Evolutionary conservation across 345 rosid genomes (phyloP).

Genomic region (Aquilaria malaccensis): DNA sequence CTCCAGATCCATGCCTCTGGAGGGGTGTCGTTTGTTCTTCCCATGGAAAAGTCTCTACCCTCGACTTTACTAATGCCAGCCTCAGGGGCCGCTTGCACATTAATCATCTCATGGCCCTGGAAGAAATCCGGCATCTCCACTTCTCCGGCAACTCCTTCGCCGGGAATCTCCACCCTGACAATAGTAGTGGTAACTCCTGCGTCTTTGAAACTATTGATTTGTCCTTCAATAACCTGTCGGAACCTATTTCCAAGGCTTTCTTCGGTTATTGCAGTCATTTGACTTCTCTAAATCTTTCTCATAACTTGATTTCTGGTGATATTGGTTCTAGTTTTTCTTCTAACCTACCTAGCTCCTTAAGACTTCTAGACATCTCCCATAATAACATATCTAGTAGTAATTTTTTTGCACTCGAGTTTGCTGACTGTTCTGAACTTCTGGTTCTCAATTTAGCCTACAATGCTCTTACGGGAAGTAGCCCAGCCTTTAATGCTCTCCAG

Average conservation of each 20-base stretch:
- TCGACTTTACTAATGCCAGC: slow-evolving; percentile 44
- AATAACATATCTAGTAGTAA: slow-evolving; percentile 54
- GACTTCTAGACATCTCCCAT: slow-evolving; percentile 47
- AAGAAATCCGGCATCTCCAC: slow-evolving; percentile 37
- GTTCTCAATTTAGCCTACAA: slow-evolving; percentile 44
- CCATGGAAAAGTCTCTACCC: slow-evolving; percentile 30
- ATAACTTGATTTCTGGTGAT: slow-evolving; percentile 45
- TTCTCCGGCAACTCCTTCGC: slow-evolving; percentile 51
- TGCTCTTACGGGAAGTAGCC: slow-evolving; percentile 16
- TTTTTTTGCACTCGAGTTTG: slow-evolving; percentile 41
- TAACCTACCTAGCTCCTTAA: slow-evolving; percentile 33
- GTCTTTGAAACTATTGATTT: slow-evolving; percentile 46
- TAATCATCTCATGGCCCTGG: slow-evolving; percentile 41
- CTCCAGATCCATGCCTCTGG: slow-evolving; percentile 55
- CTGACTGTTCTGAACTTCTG: slow-evolving; percentile 46
- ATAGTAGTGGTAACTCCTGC: slow-evolving; percentile 19
- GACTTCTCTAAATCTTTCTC: slow-evolving; percentile 38
- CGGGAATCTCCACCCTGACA: slow-evolving; percentile 26
- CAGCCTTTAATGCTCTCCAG: slow-evolving; percentile 31
- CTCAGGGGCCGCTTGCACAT: slow-evolving; percentile 44
- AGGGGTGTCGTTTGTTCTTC: slow-evolving; percentile 54
- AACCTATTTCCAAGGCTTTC: slow-evolving; percentile 33
- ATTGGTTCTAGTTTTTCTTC: slow-evolving; percentile 36
- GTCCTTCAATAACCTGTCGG: slow-evolving; percentile 56
- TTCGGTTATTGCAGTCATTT: slow-evolving; percentile 29